Base-by-base conservation (phyloP, 805 yeast species). In the Yamadazyma akitaensis region DNA sequence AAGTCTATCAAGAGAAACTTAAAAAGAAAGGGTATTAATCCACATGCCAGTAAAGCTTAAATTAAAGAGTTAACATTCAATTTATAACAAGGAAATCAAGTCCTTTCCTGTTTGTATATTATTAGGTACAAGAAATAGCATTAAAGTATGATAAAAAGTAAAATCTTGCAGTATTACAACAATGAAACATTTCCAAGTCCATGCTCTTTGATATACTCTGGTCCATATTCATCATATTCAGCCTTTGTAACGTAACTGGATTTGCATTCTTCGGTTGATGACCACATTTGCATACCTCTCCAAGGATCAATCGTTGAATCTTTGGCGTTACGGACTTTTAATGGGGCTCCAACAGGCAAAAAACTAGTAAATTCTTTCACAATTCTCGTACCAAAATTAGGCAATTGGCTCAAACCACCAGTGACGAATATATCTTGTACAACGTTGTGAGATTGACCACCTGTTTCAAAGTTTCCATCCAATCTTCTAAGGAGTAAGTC, bases 261-360 rank as follows among this genome's bases (percentile, higher is more conserved):
- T 24, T 70, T 56, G 33, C 76, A 73, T 14, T 73, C 80, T 1
- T 65, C 73, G 18, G 76, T 72, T 2, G 57, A 56, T 5, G 91
- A 71, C 87, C 96, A 88, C 57, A 78, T 77, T 11, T 88, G 82
- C 96, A 94, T 90, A 25, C 99, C 99, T 57, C 74, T 83, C 98
- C 99, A 94, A 1, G 97, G 80, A 63, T 92, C 99, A 26, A 79
- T 58, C 1, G 79, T 54, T 1, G 96, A 92, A 61, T 88, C 82
- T 2, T 64, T 53, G 0, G 96, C 94, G 14, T 66, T 59, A 46
- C 84, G 68, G 0, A 91, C 85, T 5, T 72, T 66, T 31, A 91
- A 65, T 0, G 79, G 76, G 0, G 85, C 68, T 1, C 79, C 85
- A 1, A 74, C 75, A 0, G 98, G 98, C 43, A 94, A 67, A 49